A percentile compares a stretch with the other conserved stretches of the same genome.
Conservation (phyloP, 495 filamentous ascomycete genomes). For the Amniculicola lignicola region DNA sequence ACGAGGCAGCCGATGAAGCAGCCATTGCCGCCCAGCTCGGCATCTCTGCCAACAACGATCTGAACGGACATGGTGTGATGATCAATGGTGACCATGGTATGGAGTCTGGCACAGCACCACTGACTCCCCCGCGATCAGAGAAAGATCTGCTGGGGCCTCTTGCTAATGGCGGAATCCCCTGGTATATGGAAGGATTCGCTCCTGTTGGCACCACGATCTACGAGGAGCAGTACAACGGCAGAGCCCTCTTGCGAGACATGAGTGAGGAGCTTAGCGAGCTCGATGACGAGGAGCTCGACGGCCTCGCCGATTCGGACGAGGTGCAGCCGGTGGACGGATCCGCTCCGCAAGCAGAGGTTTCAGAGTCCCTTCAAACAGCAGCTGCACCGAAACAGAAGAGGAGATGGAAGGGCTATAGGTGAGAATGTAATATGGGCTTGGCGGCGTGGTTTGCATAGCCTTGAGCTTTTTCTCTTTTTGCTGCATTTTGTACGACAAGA, state of each 20-base stretch:
- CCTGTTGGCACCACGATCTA: conserved; percentile 71
- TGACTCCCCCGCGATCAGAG: conserved; percentile 43
- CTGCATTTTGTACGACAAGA: conserved; percentile 11
- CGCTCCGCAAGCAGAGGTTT: conserved; percentile 23
- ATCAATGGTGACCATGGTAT: too few relatives aligned
- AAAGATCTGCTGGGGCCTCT: conserved; percentile 57
- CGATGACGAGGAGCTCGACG: conserved; percentile 78
- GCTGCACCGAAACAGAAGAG: conserved; percentile 23
- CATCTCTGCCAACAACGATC: conserved; percentile 8
- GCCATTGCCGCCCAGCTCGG: conserved; percentile 28
- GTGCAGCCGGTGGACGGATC: conserved; percentile 11
- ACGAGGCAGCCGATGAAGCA: conserved; percentile 27
- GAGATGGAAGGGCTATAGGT: conserved; percentile 23
- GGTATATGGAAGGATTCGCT: conserved; percentile 84
- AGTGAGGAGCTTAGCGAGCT: conserved; percentile 86
- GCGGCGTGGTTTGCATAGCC: conserved; percentile 2
- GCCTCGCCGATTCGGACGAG: conserved; percentile 50
- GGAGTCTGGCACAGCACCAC: conserved; percentile 38
- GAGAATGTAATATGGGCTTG: conserved; percentile 8
- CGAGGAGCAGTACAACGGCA: conserved; percentile 74
- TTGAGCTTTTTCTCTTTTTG: too few relatives aligned
- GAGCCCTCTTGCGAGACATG: conserved; percentile 70
- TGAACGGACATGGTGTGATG: not conserved
- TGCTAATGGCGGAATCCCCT: conserved; percentile 72
- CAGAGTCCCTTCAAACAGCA: conserved; percentile 14